These are phyloP conservation scores for Myotisia sp. DNA, from an alignment of 2,329 filamentous ascomycete species.

Conservation along the genomic window DNA sequence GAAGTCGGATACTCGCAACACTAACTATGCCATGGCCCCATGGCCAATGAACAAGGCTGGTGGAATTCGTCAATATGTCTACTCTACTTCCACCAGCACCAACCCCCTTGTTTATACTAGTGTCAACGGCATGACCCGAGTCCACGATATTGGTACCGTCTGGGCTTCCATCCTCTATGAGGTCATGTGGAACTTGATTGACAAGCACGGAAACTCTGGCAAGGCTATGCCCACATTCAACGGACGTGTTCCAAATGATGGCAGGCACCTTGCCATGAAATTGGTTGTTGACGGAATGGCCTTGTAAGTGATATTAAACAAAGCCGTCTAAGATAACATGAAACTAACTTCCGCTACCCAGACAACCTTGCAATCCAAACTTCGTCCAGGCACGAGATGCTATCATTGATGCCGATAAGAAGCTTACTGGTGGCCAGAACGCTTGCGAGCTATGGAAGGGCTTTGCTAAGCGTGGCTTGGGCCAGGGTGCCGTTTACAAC, in stretches of 20 bases:
- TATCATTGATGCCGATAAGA: slow-evolving; percentile 10
- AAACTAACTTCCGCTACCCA: no score
- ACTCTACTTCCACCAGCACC: slow-evolving; percentile 9
- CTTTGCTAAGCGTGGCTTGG: slow-evolving; percentile 10
- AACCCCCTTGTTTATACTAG: slow-evolving; percentile 10
- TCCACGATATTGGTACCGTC: slow-evolving; percentile 10
- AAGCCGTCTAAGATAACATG: no score
- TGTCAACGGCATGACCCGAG: slow-evolving; percentile 3
- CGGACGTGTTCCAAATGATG: slow-evolving; percentile 9
- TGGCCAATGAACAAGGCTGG: slow-evolving; percentile 7
- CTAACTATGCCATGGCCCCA: slow-evolving; percentile 10
- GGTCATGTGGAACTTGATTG: slow-evolving; percentile 11
- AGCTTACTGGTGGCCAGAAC: slow-evolving; percentile 8
- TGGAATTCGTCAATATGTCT: slow-evolving; percentile 10
- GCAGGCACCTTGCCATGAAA: slow-evolving; percentile 10
- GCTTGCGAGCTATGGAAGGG: slow-evolving; percentile 9
- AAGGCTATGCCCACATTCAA: slow-evolving; percentile 4
- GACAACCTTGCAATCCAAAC: slow-evolving; percentile 10
- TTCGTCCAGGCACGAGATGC: slow-evolving; percentile 11
- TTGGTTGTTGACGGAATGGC: slow-evolving; percentile 11
- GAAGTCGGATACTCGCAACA: slow-evolving; percentile 7
- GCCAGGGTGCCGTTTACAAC: slow-evolving; percentile 1
- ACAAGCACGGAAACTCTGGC: slow-evolving; percentile 10
- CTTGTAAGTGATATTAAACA: slow-evolving; percentile 10
- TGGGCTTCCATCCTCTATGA: slow-evolving; percentile 11